Evolutionary conservation across 768 basidiomycete species (phyloP).

Genomic region (Dictyophora rubrovolvata): DNA sequence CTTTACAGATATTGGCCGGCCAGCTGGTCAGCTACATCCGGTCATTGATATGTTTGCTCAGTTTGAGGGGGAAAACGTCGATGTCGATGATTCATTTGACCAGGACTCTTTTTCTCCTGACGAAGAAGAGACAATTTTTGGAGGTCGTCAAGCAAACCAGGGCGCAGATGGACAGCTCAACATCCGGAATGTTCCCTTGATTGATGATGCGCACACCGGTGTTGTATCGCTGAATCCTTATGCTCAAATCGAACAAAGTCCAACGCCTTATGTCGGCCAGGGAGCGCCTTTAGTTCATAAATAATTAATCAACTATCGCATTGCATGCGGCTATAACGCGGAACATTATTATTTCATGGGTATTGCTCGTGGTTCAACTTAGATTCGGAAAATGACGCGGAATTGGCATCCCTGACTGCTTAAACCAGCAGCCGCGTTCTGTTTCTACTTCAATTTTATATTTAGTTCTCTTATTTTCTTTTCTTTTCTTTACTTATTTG

Average conservation of each 20-base stretch:
- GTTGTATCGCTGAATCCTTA: slow-evolving; percentile 3
- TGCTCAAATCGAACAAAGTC: slow-evolving; percentile 7
- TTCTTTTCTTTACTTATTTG: no score
- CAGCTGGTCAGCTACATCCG: background rate
- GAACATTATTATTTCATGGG: no score
- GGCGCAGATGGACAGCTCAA: background rate
- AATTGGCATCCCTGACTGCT: no score
- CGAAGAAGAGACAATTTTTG: slow-evolving; percentile 7
- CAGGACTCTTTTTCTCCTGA: background rate
- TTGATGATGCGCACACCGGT: slow-evolving; percentile 7
- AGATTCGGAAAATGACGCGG: no score
- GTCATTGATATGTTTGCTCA: slow-evolving; percentile 2
- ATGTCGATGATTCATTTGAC: slow-evolving; percentile 2
- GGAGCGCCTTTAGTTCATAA: no score
- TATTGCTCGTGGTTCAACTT: no score
- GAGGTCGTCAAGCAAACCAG: background rate
- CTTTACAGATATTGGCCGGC: background rate
- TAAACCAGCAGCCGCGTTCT: no score
- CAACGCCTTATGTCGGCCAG: slow-evolving; percentile 1
- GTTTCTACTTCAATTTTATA: no score
- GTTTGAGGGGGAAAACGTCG: background rate
- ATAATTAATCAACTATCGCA: no score
- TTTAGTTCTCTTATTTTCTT: no score
- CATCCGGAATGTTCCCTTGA: slow-evolving; percentile 1
- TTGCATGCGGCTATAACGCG: no score